Conservation (phyloP, 768 basidiomycete species). For the Serpula lacrymans region DNA sequence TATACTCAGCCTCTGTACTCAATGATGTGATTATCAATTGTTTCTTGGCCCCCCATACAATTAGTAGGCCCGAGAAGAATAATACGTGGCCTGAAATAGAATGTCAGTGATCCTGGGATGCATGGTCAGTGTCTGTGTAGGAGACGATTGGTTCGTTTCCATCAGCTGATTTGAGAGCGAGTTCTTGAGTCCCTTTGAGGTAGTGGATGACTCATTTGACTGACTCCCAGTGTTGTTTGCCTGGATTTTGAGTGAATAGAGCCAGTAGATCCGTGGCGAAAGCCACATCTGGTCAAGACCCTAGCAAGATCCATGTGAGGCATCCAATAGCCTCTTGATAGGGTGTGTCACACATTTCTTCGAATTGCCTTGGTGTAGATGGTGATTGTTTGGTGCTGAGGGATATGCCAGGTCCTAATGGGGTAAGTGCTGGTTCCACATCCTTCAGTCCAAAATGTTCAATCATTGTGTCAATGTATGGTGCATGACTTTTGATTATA, state of each 20-base stretch:
- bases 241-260: constrained; percentile 1
- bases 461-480: too few species aligned
- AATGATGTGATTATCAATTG: too few species aligned
- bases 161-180: constrained; percentile 6
- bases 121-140: constrained; percentile 25
- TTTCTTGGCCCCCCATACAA: too few species aligned
- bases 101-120: constrained; percentile 14
- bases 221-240: background rate
- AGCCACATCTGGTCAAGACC: constrained; percentile 32
- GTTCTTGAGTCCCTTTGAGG: constrained; percentile 6
- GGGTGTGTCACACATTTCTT: constrained; percentile 18
- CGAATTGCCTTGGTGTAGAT: constrained; percentile 13
- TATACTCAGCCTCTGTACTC: too few species aligned
- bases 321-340: constrained; percentile 30
- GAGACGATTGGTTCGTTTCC: constrained; percentile 1
- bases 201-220: constrained; percentile 11
- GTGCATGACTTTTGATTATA: background rate
- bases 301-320: constrained; percentile 29
- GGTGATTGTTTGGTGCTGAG: background rate
- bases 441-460: too few species aligned
- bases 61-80: too few species aligned
- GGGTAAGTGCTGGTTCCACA: too few species aligned
- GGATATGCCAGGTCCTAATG: too few species aligned
- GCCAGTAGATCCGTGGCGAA: constrained; percentile 18
- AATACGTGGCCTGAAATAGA: constrained; percentile 26